Percentiles rank a stretch among this genome's conserved stretches.
These are phyloP conservation scores for Diplodia intermedia DNA, from an alignment of 2,329 filamentous ascomycete genomes.

Conservation along the genomic window DNA sequence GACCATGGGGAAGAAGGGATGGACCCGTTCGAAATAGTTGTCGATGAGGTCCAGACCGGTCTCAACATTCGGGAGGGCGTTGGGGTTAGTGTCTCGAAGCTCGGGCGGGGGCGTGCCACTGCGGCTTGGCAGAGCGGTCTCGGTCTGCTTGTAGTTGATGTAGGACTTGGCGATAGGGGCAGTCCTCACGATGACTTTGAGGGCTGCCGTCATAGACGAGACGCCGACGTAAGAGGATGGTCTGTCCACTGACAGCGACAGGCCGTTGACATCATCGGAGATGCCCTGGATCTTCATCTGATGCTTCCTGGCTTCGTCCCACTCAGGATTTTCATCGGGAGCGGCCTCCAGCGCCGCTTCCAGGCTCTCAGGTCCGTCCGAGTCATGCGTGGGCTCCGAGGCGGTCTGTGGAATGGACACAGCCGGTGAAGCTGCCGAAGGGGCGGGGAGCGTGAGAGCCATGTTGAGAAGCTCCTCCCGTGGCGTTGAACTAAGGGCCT, in stretches of 20 bases:
- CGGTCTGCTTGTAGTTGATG: slow-evolving; percentile 53
- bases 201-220: slow-evolving; percentile 75
- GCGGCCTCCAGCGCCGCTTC: slow-evolving; percentile 70
- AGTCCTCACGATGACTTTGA: slow-evolving; percentile 70
- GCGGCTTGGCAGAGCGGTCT: slow-evolving; percentile 46
- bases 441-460: slow-evolving; percentile 51
- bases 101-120: slow-evolving; percentile 48
- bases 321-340: slow-evolving; percentile 68
- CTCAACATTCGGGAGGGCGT: slow-evolving; percentile 63
- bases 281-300: slow-evolving; percentile 56
- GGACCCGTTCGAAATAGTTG: slow-evolving; percentile 77
- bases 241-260: slow-evolving; percentile 68
- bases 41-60: slow-evolving; percentile 74
- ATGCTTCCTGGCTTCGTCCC: slow-evolving; percentile 66
- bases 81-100: slow-evolving; percentile 41
- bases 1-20: slow-evolving; percentile 75
- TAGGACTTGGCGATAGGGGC: slow-evolving; percentile 59
- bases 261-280: slow-evolving; percentile 74
- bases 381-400: slow-evolving; percentile 44
- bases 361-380: slow-evolving; percentile 60
- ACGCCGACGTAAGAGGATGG: slow-evolving; percentile 73
- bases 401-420: slow-evolving; percentile 34
- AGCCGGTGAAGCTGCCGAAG: slow-evolving; percentile 33
- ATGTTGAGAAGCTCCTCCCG: slow-evolving; percentile 56
- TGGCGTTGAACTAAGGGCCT: slow-evolving; percentile 49